A percentile compares a stretch with the other conserved stretches of the same genome.
Evolutionary conservation across 352 stramenopile species (phyloP).

Genomic region (Peronospora tabacina): DNA sequence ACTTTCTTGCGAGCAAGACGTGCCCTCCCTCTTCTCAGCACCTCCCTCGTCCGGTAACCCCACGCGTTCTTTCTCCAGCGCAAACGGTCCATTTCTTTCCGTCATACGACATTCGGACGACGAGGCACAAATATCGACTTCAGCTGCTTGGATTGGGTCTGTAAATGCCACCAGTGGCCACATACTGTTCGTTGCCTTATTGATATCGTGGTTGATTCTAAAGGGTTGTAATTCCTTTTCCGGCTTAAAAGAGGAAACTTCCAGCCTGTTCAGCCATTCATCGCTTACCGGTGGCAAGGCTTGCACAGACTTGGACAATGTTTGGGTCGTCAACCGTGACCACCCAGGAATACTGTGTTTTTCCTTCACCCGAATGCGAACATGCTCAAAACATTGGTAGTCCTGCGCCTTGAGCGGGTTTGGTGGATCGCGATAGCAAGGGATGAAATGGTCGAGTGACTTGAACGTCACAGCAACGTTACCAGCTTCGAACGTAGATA

Average conservation of each 20-base stretch:
- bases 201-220: slow-evolving; percentile 1
- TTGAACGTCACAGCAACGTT: slow-evolving; percentile 65
- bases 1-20: background rate
- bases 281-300: background rate
- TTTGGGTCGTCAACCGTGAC: slow-evolving; percentile 27
- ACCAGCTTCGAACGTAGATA: slow-evolving; percentile 47
- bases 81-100: background rate
- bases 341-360: slow-evolving; percentile 73
- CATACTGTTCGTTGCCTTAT: slow-evolving; percentile 5
- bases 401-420: slow-evolving; percentile 69
- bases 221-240: slow-evolving; percentile 1
- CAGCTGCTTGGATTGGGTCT: slow-evolving; percentile 2
- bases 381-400: slow-evolving; percentile 56
- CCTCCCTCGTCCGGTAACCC: background rate
- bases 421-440: slow-evolving; percentile 75
- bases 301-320: slow-evolving; percentile 1
- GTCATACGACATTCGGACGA: background rate
- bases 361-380: slow-evolving; percentile 72
- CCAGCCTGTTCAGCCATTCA: slow-evolving; percentile 2
- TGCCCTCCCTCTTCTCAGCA: slow-evolving; percentile 7
- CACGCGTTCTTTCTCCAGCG: background rate
- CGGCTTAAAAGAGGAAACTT: slow-evolving; percentile 1
- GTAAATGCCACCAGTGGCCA: slow-evolving; percentile 5
- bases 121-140: slow-evolving; percentile 5
- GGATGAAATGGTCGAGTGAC: slow-evolving; percentile 73